Percentiles rank a stretch among this genome's conserved stretches.
phyloP scores from a whole-genome alignment of 2,329 filamentous ascomycete genomes.

The Fonsecaea erecta region DNA sequence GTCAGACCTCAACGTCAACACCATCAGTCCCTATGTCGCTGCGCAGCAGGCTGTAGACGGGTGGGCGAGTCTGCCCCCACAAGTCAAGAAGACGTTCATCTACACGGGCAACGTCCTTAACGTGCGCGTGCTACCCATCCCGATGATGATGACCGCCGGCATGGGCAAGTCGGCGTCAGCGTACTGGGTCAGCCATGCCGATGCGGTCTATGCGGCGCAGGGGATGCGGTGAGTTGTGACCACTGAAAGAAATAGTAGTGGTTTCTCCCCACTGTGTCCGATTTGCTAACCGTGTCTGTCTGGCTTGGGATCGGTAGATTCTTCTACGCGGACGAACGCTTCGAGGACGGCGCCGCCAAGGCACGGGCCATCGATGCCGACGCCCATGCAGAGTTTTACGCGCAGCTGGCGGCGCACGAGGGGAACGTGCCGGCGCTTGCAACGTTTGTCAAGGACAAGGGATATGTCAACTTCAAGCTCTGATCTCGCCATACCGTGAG shows the following conservation, averaged over 20 bases:
- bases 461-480: constrained; percentile 27
- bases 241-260: background rate
- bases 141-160: constrained; percentile 41
- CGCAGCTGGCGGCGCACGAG: constrained; percentile 18
- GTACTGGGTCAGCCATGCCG: constrained; percentile 41
- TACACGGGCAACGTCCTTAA: constrained; percentile 52
- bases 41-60: constrained; percentile 45
- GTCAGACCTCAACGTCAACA: constrained; percentile 46
- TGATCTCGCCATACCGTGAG: too few species aligned
- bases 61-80: constrained; percentile 43
- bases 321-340: constrained; percentile 58
- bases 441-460: constrained; percentile 24
- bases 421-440: constrained; percentile 28
- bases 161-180: constrained; percentile 51
- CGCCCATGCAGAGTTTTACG: constrained; percentile 29
- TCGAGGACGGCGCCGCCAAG: constrained; percentile 46
- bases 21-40: constrained; percentile 47
- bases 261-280: too few species aligned
- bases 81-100: constrained; percentile 45
- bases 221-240: constrained; percentile 41
- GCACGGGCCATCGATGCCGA: constrained; percentile 46
- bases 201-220: constrained; percentile 39
- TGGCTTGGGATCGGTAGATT: constrained; percentile 53
- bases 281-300: too few species aligned
- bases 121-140: constrained; percentile 37